Evolutionary conservation across 306 rosid genomes (phyloP).

Genomic region (Lathyrus tuberosus): DNA sequence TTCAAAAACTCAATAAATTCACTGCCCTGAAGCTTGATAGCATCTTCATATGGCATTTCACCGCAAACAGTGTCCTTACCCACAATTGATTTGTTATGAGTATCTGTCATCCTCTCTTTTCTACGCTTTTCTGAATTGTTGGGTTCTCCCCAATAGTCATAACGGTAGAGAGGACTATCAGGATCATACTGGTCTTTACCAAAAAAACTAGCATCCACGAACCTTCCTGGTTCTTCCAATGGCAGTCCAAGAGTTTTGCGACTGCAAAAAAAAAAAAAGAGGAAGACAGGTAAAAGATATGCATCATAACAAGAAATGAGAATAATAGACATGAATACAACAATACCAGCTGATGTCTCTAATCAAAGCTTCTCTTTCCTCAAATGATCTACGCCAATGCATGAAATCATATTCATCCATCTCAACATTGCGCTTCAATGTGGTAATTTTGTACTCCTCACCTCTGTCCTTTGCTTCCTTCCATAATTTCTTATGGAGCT

Average conservation of each 20-base stretch:
- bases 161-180: constrained; percentile 74
- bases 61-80: constrained; percentile 75
- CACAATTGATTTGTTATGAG: constrained; percentile 86
- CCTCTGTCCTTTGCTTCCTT: constrained; percentile 79
- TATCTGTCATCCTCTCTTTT: constrained; percentile 69
- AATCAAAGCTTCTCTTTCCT: constrained; percentile 88
- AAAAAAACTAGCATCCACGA: constrained; percentile 70
- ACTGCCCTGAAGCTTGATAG: constrained; percentile 50
- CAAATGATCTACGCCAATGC: constrained; percentile 93
- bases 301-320: constrained; percentile 14
- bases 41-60: constrained; percentile 79
- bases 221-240: constrained; percentile 95
- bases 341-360: constrained; percentile 94
- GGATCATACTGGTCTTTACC: constrained; percentile 85
- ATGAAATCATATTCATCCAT: constrained; percentile 92
- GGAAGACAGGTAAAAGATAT: constrained; percentile 5
- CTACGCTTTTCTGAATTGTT: constrained; percentile 93
- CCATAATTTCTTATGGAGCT: constrained; percentile 58
- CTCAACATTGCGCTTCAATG: constrained; percentile 79
- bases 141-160: constrained; percentile 97
- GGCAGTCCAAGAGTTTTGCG: constrained; percentile 86
- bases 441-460: constrained; percentile 65
- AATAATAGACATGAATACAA: constrained; percentile 6
- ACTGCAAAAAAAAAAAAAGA: constrained; percentile 44
- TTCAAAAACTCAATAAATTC: constrained; percentile 31